These are phyloP conservation scores for Typha latifolia DNA, from an alignment of 176 grass and related monocot genomes.

Conservation along the genomic window DNA sequence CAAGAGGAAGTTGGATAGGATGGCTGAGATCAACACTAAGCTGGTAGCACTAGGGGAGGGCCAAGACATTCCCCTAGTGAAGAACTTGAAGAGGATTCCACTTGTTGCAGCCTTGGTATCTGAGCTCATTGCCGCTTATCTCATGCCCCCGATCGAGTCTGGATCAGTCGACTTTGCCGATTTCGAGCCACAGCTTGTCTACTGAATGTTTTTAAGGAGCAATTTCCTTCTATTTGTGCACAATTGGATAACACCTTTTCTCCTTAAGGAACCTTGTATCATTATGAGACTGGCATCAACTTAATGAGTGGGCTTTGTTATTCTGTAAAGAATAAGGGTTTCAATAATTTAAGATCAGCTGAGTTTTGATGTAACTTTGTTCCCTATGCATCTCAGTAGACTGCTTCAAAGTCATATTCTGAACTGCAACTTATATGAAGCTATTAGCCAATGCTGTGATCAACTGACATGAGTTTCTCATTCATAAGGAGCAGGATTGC, in stretches of 20 bases:
- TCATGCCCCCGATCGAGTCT: constrained; percentile 88
- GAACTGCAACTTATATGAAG: too few relatives aligned
- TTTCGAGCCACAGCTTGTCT: constrained; percentile 81
- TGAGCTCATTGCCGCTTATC: constrained; percentile 74
- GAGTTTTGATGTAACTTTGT: too few relatives aligned
- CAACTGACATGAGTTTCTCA: too few relatives aligned
- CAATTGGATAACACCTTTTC: not conserved
- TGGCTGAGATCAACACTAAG: constrained; percentile 76
- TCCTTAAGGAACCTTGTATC: not conserved
- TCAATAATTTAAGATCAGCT: too few relatives aligned
- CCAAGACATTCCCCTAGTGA: constrained; percentile 48
- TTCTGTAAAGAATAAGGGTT: too few relatives aligned
- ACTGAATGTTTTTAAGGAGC: constrained; percentile 38
- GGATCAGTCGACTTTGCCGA: constrained; percentile 90
- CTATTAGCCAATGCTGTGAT: too few relatives aligned
- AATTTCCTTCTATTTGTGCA: not conserved
- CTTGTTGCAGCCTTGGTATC: constrained; percentile 57
- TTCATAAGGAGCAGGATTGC: too few relatives aligned
- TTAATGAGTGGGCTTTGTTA: too few relatives aligned
- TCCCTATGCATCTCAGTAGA: too few relatives aligned
- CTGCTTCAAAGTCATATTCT: too few relatives aligned
- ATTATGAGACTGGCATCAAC: too few relatives aligned
- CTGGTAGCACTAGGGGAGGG: constrained; percentile 38
- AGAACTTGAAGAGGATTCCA: constrained; percentile 91
- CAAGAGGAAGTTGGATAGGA: constrained; percentile 85